Evolutionary conservation across 768 basidiomycete genomes (phyloP).

Genomic region (Porphyrellus cyaneotinctus): DNA sequence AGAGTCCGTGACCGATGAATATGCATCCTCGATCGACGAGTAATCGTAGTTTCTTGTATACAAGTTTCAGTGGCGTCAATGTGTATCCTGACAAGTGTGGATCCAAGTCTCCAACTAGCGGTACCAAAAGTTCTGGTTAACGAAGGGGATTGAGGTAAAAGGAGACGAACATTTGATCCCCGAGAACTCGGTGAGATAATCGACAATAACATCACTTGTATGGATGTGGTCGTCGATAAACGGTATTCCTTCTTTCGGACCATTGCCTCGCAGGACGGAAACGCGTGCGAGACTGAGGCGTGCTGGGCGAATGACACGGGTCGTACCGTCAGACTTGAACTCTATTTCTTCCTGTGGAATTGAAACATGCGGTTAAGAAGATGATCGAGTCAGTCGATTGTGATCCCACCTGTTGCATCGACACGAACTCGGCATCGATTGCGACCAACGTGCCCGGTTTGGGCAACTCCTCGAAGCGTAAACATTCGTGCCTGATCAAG

Average conservation of each 20-base stretch:
- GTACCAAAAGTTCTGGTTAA: constrained; percentile 2
- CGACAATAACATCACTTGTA: constrained; percentile 91
- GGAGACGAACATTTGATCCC: constrained; percentile 79
- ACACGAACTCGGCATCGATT: constrained; percentile 97
- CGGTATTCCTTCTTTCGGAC: constrained; percentile 73
- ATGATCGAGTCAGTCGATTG: background rate
- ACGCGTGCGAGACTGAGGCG: constrained; percentile 91
- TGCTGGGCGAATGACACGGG: constrained; percentile 87
- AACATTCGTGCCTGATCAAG: constrained; percentile 72
- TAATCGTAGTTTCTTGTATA: constrained; percentile 93
- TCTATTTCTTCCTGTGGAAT: constrained; percentile 83
- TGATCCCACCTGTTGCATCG: constrained; percentile 77
- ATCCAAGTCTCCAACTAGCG: constrained; percentile 86
- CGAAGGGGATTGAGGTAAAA: background rate
- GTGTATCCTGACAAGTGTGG: constrained; percentile 79
- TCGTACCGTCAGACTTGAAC: constrained; percentile 90
- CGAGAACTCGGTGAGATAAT: constrained; percentile 96
- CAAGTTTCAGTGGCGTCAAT: constrained; percentile 92
- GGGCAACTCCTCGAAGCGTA: constrained; percentile 74
- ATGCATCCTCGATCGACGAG: constrained; percentile 93
- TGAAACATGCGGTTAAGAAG: background rate
- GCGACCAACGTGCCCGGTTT: constrained; percentile 83
- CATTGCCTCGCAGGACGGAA: constrained; percentile 86
- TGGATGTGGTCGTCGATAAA: constrained; percentile 99
- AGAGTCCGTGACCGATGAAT: constrained; percentile 95